Percentiles rank a stretch among this genome's conserved stretches.
Conservation (phyloP, 2,329 filamentous ascomycete species). For the Gaeumannomyces sp. region DNA sequence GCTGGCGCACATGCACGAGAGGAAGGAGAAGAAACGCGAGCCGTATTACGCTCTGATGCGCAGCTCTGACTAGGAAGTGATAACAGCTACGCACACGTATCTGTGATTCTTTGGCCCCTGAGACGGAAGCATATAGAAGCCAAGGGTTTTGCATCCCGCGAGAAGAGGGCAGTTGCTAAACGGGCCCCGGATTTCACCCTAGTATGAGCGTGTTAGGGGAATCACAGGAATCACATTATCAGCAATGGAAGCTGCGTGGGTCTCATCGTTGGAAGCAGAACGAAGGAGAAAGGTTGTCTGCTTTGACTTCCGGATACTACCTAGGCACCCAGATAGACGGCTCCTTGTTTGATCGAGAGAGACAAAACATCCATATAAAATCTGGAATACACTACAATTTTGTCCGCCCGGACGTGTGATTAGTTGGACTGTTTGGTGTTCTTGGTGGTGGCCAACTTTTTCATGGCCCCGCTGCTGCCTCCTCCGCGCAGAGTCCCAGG, state of each 20-base stretch:
- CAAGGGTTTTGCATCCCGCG: not conserved
- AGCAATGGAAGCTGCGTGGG: not conserved
- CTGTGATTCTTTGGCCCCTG: not conserved
- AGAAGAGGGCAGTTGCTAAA: too few species aligned
- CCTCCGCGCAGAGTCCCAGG: not conserved
- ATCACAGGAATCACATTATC: not conserved
- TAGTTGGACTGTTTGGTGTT: not conserved
- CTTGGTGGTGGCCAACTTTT: not conserved
- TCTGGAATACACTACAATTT: too few species aligned
- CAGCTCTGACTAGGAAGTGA: not conserved
- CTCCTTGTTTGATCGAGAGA: not conserved
- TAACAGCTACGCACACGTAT: not conserved
- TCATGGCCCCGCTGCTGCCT: not conserved
- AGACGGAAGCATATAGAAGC: not conserved
- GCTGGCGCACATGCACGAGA: slow-evolving; percentile 7
- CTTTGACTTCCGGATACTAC: not conserved
- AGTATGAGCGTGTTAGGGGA: not conserved
- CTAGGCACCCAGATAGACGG: not conserved
- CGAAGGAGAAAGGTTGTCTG: not conserved
- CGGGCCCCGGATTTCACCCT: too few species aligned
- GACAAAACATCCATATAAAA: too few species aligned
- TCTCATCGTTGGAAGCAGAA: not conserved
- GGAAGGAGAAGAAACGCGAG: not conserved
- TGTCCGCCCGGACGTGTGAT: not conserved
- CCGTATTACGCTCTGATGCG: not conserved